These are phyloP conservation scores for Mycena sanguinolenta DNA, from an alignment of 768 basidiomycete genomes.

Conservation along the genomic window DNA sequence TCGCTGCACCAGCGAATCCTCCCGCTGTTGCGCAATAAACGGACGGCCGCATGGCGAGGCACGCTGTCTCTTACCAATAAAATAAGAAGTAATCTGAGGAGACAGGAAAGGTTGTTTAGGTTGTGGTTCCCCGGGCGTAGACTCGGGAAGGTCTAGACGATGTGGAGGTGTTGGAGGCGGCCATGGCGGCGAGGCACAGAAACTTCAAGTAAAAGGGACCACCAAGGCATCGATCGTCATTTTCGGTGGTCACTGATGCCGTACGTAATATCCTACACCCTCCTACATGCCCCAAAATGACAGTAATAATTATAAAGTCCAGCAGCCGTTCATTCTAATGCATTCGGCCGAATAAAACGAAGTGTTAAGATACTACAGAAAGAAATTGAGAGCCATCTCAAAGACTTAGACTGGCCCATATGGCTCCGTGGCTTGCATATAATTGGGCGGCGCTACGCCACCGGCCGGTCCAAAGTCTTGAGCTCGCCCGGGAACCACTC, in stretches of 20 bases:
- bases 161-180: slow-evolving; percentile 22
- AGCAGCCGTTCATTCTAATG: too few species aligned
- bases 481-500: slow-evolving; percentile 36
- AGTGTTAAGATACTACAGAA: background rate
- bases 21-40: slow-evolving; percentile 52
- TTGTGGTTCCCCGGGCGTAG: slow-evolving; percentile 27
- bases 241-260: background rate
- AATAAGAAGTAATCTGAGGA: slow-evolving; percentile 57
- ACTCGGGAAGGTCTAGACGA: slow-evolving; percentile 24
- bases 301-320: too few species aligned
- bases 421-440: slow-evolving; percentile 38
- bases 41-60: slow-evolving; percentile 2
- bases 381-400: background rate
- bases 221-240: background rate
- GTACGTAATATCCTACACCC: background rate
- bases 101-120: slow-evolving; percentile 36
- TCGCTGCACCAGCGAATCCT: slow-evolving; percentile 75
- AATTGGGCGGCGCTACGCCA: slow-evolving; percentile 38
- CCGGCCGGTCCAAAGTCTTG: slow-evolving; percentile 41
- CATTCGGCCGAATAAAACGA: background rate
- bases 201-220: background rate
- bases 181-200: slow-evolving; percentile 19
- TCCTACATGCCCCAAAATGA: too few species aligned
- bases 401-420: slow-evolving; percentile 6
- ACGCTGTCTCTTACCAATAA: slow-evolving; percentile 47